Evolutionary conservation across 2,329 filamentous ascomycete genomes (phyloP).

Genomic region (Microsporum audouinii): DNA sequence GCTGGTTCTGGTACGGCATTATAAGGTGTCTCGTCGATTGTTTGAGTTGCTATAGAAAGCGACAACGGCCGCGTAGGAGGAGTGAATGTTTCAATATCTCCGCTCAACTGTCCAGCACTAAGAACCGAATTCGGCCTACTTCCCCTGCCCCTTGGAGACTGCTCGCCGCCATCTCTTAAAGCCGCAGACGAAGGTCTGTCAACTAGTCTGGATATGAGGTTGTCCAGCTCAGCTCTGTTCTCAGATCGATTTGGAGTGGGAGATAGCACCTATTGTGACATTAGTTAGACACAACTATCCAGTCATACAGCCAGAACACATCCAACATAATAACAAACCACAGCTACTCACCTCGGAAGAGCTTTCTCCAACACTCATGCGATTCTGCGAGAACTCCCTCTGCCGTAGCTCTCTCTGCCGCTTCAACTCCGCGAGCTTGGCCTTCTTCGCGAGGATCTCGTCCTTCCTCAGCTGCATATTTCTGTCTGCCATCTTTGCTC

Average conservation of each 20-base stretch:
- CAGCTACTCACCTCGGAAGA: constrained; percentile 52
- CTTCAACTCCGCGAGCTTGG: constrained; percentile 92
- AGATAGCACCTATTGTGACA: constrained; percentile 14
- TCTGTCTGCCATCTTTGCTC: constrained; percentile 18
- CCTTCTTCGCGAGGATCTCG: constrained; percentile 93
- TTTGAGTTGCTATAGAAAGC: constrained; percentile 49
- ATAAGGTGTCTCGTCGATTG: constrained; percentile 56
- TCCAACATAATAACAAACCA: not conserved
- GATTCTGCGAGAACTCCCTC: constrained; percentile 58
- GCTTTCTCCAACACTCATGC: constrained; percentile 56
- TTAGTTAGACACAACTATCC: not conserved
- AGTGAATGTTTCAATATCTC: constrained; percentile 43
- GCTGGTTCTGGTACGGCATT: constrained; percentile 72
- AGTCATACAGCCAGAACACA: not conserved
- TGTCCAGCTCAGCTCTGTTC: constrained; percentile 62
- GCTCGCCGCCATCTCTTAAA: constrained; percentile 40
- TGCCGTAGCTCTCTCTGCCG: constrained; percentile 75
- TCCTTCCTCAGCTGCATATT: constrained; percentile 64
- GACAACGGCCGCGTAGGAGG: constrained; percentile 31
- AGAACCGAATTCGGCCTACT: constrained; percentile 80
- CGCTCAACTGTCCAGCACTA: constrained; percentile 70
- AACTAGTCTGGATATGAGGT: constrained; percentile 71
- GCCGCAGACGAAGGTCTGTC: constrained; percentile 63
- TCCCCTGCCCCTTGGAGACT: constrained; percentile 37
- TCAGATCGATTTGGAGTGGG: constrained; percentile 59